These are phyloP conservation scores for Trichophyton rubrum DNA, from an alignment of 2,329 filamentous ascomycete species.

Conservation along the genomic window DNA sequence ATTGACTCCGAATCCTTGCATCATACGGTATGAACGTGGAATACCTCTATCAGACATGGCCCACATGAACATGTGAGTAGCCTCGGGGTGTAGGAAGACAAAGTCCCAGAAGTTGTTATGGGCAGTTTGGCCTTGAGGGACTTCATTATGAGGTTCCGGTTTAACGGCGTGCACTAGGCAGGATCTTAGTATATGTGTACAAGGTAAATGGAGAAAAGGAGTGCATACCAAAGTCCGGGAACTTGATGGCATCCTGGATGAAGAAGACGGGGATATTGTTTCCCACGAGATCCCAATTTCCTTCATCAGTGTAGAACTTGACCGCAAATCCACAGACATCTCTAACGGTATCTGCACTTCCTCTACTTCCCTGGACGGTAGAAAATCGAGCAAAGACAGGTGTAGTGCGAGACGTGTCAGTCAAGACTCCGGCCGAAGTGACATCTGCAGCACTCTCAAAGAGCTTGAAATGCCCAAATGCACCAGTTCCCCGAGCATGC, in stretches of 20 bases:
- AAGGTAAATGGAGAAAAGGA: background rate
- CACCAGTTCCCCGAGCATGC: conserved; percentile 52
- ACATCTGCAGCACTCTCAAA: conserved; percentile 52
- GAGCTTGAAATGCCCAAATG: conserved; percentile 55
- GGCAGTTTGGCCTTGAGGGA: conserved; percentile 57
- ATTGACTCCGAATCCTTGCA: conserved; percentile 78
- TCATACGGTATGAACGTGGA: conserved; percentile 66
- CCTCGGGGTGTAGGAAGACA: conserved; percentile 52
- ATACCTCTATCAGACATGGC: conserved; percentile 62
- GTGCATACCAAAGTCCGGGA: conserved; percentile 47
- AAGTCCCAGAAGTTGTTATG: conserved; percentile 75
- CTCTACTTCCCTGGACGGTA: conserved; percentile 61
- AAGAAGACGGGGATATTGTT: conserved; percentile 69
- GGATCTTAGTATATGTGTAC: conserved; percentile 2
- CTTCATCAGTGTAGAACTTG: conserved; percentile 66
- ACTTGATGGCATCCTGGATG: conserved; percentile 64
- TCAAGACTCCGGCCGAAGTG: conserved; percentile 51
- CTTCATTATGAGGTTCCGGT: conserved; percentile 57
- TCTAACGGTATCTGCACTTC: conserved; percentile 69
- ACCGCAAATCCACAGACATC: conserved; percentile 70
- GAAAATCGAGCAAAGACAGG: conserved; percentile 61
- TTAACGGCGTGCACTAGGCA: conserved; percentile 43
- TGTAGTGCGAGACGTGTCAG: conserved; percentile 54
- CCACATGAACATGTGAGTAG: conserved; percentile 72
- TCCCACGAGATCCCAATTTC: conserved; percentile 62